Conservation (phyloP, 495 filamentous ascomycete species). For the Immersiella caudata region DNA sequence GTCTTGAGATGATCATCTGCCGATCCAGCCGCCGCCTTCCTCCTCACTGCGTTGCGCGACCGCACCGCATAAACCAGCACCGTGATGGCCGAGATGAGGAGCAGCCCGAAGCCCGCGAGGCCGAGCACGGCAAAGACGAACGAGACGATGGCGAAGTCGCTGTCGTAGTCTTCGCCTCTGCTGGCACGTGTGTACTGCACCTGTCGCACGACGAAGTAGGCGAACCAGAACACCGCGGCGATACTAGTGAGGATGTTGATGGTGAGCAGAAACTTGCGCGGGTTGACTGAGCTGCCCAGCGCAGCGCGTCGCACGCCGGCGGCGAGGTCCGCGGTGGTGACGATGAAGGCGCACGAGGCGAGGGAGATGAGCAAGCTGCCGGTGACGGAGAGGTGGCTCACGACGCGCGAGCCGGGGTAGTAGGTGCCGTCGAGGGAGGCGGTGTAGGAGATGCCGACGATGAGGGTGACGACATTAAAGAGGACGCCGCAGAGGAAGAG, state of each 20-base stretch:
- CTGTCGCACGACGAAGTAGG: background rate
- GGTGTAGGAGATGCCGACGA: background rate
- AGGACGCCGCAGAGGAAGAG: conserved; percentile 5
- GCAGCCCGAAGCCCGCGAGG: background rate
- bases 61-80: background rate
- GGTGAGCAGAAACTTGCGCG: background rate
- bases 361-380: background rate
- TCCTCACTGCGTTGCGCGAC: background rate
- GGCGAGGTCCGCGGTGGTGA: background rate
- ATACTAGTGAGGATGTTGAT: background rate
- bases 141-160: background rate
- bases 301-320: conserved; percentile 1
- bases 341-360: background rate
- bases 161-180: background rate
- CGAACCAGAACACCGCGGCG: background rate
- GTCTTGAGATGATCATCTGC: background rate
- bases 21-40: background rate
- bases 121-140: background rate
- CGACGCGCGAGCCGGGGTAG: background rate
- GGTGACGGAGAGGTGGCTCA: background rate
- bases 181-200: background rate
- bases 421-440: background rate
- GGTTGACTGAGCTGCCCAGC: background rate
- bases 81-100: background rate
- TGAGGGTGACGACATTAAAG: background rate